Conservation (phyloP, 768 basidiomycete species). For the Sutorius australiensis region DNA sequence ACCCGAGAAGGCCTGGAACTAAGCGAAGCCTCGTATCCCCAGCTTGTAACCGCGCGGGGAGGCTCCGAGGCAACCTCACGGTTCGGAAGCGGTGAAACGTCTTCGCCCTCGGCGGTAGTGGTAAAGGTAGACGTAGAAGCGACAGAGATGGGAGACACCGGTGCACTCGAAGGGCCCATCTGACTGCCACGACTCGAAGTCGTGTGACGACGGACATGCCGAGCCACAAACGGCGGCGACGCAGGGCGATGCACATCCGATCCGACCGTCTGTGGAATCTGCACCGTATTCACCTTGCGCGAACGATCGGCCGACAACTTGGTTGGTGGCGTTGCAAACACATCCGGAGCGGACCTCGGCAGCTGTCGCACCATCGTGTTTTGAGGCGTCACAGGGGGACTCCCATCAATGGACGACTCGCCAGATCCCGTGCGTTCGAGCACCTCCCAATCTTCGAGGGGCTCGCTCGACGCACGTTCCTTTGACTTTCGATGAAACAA, state of each 20-base stretch:
- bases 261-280: conserved; percentile 18
- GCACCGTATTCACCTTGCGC: conserved; percentile 25
- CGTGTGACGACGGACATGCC: conserved; percentile 33
- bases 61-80: conserved; percentile 24
- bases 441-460: conserved; percentile 33
- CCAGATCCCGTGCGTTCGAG: conserved; percentile 28
- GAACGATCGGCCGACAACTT: conserved; percentile 13
- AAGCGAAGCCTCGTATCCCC: conserved; percentile 10
- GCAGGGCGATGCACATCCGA: conserved; percentile 23
- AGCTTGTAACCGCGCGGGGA: conserved; percentile 16
- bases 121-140: conserved; percentile 28
- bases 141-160: conserved; percentile 29
- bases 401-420: conserved; percentile 24
- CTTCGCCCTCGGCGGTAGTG: conserved; percentile 16
- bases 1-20: conserved; percentile 22
- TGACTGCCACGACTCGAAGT: conserved; percentile 32
- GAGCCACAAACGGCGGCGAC: conserved; percentile 33
- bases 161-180: conserved; percentile 29
- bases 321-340: conserved; percentile 13
- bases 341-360: conserved; percentile 10
- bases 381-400: conserved; percentile 23
- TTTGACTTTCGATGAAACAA: conserved; percentile 35
- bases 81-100: conserved; percentile 13
- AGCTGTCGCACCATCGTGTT: conserved; percentile 12
- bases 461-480: conserved; percentile 32